A percentile compares a stretch with the other conserved stretches of the same genome.
These are phyloP conservation scores for Cinnamomum micranthum DNA, from an alignment of 164 flowering plant genomes.

Conservation along the genomic window DNA sequence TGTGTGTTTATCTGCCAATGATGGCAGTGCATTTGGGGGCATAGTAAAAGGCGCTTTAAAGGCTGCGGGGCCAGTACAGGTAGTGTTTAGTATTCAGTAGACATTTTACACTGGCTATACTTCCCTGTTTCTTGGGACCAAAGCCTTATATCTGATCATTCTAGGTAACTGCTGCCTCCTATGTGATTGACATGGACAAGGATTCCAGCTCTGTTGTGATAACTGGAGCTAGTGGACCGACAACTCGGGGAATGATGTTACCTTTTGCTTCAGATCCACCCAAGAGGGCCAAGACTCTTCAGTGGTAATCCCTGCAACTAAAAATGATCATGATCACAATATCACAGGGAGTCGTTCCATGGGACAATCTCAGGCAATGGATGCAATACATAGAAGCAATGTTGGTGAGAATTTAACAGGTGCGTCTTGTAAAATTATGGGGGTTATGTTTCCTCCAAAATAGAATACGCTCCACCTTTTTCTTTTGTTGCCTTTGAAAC, in stretches of 20 bases:
- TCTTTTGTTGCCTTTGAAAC: neutral
- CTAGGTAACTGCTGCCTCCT: slow-evolving; percentile 68
- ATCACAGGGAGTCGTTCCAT: slow-evolving; percentile 41
- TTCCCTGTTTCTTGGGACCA: neutral
- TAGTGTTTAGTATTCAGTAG: slow-evolving; percentile 15
- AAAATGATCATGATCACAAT: slow-evolving; percentile 42
- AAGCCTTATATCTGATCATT: neutral
- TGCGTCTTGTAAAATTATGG: slow-evolving; percentile 1
- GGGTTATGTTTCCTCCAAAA: neutral
- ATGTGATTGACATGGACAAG: slow-evolving; percentile 41
- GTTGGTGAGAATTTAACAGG: slow-evolving; percentile 35
- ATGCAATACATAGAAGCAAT: slow-evolving; percentile 28
- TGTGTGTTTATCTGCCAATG: slow-evolving; percentile 59
- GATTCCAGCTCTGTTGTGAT: slow-evolving; percentile 29
- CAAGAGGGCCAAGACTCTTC: slow-evolving; percentile 49
- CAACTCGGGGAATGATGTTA: slow-evolving; percentile 34
- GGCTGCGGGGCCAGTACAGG: slow-evolving; percentile 94
- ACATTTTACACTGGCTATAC: neutral
- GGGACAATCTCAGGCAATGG: slow-evolving; percentile 40
- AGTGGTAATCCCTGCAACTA: slow-evolving; percentile 30
- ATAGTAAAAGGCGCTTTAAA: slow-evolving; percentile 75
- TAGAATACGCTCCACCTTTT: neutral
- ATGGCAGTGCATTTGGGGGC: slow-evolving; percentile 85
- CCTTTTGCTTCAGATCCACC: slow-evolving; percentile 39
- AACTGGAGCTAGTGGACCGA: slow-evolving; percentile 38